Evolutionary conservation across 208 protist species (phyloP), one percentile per base, ranked within the genome.

Genomic region (Herpetomonas tarakana): DNA sequence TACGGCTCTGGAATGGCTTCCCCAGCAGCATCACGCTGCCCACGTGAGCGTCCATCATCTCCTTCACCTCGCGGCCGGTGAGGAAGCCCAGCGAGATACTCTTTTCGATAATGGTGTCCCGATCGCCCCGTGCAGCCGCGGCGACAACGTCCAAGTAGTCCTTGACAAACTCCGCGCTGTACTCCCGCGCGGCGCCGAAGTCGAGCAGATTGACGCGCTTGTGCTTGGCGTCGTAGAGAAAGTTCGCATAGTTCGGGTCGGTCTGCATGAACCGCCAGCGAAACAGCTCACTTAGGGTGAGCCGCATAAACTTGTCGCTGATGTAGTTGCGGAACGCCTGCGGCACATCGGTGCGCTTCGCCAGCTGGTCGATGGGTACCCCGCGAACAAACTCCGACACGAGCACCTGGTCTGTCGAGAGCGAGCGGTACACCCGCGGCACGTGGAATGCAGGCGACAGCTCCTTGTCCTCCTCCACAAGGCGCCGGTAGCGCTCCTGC

Each of bases 171-270:
- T 59, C 52, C 1, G 56, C 49, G 16, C 68, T 61, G 66, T 93
- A 99, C 52, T 81, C 63, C 19, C 94, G 80, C 26, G 89, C 85
- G 2, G 97, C 97, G 28, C 97, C 97, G 78, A 99, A 99, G 76
- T 99, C 97, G 4, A 97, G 71, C 52, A 96, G 60, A 47, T 89
- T 58, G 25, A 97, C 65, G 39, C 53, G 58, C 9, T 87, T 53
- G 0, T 68, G 84, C 3, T 88, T 68, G 6, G 69, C 65, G 51
- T 97, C 88, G 55, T 96, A 98, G 19, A 99, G 58, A 69, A 98
- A 99, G 68, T 99, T 99, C 22, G 91, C 76, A 67, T 88, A 99
- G 78, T 98, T 98, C 14, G 97, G 97, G 60, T 99, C 97, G 0
- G 95, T 98, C 71, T 99, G 97, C 97, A 99, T 98, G 58, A 97